These are phyloP conservation scores for Scedosporium boydii DNA, from an alignment of 2,329 filamentous ascomycete genomes.

Conservation along the genomic window DNA sequence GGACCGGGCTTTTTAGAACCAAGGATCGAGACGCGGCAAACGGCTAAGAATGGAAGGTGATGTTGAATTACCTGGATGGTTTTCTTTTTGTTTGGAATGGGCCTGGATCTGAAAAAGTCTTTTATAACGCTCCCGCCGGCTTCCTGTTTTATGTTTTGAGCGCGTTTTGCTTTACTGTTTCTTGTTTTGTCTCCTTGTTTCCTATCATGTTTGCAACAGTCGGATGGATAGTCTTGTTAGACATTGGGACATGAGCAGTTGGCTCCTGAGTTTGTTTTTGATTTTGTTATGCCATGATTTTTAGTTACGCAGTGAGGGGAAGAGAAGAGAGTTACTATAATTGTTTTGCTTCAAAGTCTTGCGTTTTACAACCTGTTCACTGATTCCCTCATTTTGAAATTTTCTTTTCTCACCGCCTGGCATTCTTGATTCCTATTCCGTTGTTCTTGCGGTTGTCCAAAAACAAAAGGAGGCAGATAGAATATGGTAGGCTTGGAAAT, in stretches of 20 bases:
- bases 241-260: neutral
- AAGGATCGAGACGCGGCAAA: neutral
- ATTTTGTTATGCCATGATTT: neutral
- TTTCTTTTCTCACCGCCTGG: neutral
- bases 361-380: neutral
- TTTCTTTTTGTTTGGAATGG: neutral
- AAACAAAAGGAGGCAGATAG: neutral
- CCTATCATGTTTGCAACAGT: too few species aligned
- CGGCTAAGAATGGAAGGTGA: neutral
- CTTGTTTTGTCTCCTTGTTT: neutral
- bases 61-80: neutral
- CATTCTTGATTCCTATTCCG: neutral
- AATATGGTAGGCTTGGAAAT: slow-evolving; percentile 6
- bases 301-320: neutral
- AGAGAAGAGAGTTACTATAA: neutral
- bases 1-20: slow-evolving; percentile 1
- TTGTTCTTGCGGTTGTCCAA: neutral
- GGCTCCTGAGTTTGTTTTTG: neutral
- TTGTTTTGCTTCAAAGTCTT: neutral
- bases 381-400: neutral
- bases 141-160: neutral
- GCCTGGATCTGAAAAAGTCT: slow-evolving; percentile 5
- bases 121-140: neutral
- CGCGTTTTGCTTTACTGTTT: neutral
- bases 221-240: too few species aligned